Base-by-base conservation (phyloP, 768 basidiomycete genomes). In the Lactarius sp. region DNA sequence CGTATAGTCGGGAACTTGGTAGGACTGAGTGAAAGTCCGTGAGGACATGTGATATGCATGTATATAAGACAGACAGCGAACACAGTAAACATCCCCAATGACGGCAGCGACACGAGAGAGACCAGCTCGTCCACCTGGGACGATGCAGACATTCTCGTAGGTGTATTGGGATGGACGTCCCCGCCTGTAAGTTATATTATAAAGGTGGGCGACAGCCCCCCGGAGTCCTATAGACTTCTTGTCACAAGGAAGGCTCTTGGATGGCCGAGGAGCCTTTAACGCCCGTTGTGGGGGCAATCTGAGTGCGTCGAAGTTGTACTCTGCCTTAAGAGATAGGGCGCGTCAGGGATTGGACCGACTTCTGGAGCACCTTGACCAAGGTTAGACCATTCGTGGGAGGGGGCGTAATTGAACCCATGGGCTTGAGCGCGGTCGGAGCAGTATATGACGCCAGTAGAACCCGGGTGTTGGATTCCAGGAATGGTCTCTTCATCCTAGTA, bases 401-500 rank as follows among this genome's bases (percentile, higher is more conserved):
- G 78, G 62, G 88, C 83, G 68, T 91, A 90, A 67, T 77, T 86
- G 78, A 94, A 97, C 9, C 94, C 94, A 71, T 97, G 96, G 12
- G 93, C 93, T 78, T 93, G 92, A n/a, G 94, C 91, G 63, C 94
- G 86, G 71, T 94, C 91, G 1, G 90, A 92, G 74, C 93, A 94
- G 73, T 95, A 97, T 70, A 95, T 86, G 33, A 87, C 85, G 63
- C 81, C 78, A 0, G 80, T 81, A 69, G 75, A 75, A 39, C 84
- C 83, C 2, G 91, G 91, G 71, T 91, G 90, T 71, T 86, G 82
- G 70, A 92, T 90, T 54, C 91, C 92, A 20, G 92, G 93, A 4
- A 95, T 85, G 1, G 92, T 93, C 76, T 95, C 92, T 69, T 94
- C 92, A 68, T 92, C 88, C 82, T 89, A 60, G 9, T 34, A n/a